Base-by-base conservation (phyloP, 2,329 filamentous ascomycete species). In the Fusarium sp. region DNA sequence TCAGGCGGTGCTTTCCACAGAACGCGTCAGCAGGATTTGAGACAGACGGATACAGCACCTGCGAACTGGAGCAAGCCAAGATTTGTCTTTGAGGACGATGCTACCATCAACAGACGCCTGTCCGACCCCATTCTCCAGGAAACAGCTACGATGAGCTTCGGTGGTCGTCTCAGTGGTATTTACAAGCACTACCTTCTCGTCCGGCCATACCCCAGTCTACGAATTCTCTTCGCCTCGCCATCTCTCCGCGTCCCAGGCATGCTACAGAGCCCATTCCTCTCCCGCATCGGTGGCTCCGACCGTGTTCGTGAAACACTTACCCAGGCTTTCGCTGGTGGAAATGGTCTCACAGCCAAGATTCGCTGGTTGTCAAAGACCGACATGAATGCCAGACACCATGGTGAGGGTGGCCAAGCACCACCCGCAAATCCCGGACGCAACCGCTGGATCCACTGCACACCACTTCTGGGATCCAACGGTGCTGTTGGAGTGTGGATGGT, bases 401-500 rank as follows among this genome's bases (percentile, higher is more conserved):
- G 87, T 52, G 62, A 57, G 4, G 65, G 65, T 0, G 55, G 67
- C 2, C 66, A 70, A 31, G 51, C 65, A 34, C 59, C 69, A 2
- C 62, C 60, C 2, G 40, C 56, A 5, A 67, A 47, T 12, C 46
- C 45, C 1, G 91, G 91, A 1, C 84, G 90, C 18, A 84, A 86
- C 49, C 85, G 91, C 42, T 94, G 91, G 91, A 91, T 94, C 40
- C 91, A 94, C 76, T 92, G 90, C 74, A 94, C 91, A 23, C 91
- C 92, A 4, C 80, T 94, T 5, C 78, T 92, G 5, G 91, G 90
- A 4, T 84, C 84, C 41, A 89, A 89, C 66, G 89, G 89, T 3
- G 82, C 86, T 5, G 87, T 94, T 0, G 92, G 92, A 16, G 91
- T 93, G 0, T 94, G 91, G 91, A 92, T 94, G 89, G 83, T 93